Evolutionary conservation across 768 basidiomycete genomes (phyloP).

Genomic region (Pholiota microspora): DNA sequence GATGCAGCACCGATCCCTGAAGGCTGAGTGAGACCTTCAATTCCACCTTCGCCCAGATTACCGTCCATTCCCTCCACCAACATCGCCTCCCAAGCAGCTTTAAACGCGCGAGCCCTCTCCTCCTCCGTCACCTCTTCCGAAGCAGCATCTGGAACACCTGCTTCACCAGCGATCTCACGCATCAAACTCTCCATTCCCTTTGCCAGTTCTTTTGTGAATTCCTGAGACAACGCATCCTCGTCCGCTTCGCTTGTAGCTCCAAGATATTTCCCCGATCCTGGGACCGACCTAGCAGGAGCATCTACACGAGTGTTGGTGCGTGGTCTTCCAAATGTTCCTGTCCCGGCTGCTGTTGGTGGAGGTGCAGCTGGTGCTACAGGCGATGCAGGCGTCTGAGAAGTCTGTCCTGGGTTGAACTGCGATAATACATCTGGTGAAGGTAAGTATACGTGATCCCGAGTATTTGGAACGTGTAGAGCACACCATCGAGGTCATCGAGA

Average conservation of each 20-base stretch:
- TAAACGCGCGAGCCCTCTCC: constrained; percentile 40
- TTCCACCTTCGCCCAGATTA: constrained; percentile 21
- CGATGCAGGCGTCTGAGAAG: constrained; percentile 6
- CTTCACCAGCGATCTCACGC: constrained; percentile 38
- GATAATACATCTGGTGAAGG: constrained; percentile 40
- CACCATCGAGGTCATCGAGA: constrained; percentile 68
- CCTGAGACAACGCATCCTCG: constrained; percentile 27
- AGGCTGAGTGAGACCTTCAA: constrained; percentile 7
- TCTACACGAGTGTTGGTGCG: constrained; percentile 51
- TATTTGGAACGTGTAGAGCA: neutral
- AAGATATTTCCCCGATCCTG: constrained; percentile 29
- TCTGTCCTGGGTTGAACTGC: constrained; percentile 33
- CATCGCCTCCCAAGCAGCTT: constrained; percentile 72
- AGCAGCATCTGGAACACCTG: constrained; percentile 21
- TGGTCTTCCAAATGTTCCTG: constrained; percentile 31
- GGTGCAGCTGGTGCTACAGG: constrained; percentile 30
- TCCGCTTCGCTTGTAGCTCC: constrained; percentile 30
- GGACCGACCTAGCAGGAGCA: constrained; percentile 34
- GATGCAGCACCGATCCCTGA: constrained; percentile 11
- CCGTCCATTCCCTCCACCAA: constrained; percentile 61
- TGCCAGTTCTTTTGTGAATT: constrained; percentile 45
- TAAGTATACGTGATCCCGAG: neutral
- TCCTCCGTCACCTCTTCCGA: constrained; percentile 24
- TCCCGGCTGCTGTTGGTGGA: constrained; percentile 27
- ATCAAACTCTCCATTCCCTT: constrained; percentile 51